These are phyloP conservation scores for Iberis pinnata DNA, from an alignment of 345 rosid species.

Conservation along the genomic window DNA sequence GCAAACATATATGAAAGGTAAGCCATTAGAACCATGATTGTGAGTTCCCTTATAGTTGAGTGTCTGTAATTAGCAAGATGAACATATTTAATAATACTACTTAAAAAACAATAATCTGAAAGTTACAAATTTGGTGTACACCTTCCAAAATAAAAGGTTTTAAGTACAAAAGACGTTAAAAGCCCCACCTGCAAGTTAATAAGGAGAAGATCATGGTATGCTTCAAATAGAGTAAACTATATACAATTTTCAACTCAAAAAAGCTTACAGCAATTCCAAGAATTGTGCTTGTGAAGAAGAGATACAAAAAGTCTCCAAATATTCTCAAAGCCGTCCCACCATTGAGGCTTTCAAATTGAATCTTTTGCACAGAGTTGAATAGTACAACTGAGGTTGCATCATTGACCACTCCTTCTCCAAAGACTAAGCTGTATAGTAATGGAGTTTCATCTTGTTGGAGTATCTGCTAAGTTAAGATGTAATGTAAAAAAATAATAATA, in stretches of 20 bases:
- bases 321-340: conserved; percentile 37
- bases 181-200: conserved; percentile 58
- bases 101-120: background rate
- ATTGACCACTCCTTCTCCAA: conserved; percentile 93
- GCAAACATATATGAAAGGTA: conserved; percentile 82
- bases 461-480: conserved; percentile 36
- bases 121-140: conserved; percentile 10
- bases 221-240: conserved; percentile 1
- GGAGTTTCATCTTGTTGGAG: conserved; percentile 92
- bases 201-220: conserved; percentile 3
- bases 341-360: conserved; percentile 46
- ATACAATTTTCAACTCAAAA: background rate
- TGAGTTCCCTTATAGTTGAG: conserved; percentile 67
- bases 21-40: conserved; percentile 76
- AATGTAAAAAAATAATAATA: background rate
- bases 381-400: conserved; percentile 87
- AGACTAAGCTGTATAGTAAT: conserved; percentile 73
- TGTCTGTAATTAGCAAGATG: conserved; percentile 37
- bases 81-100: background rate
- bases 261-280: conserved; percentile 62
- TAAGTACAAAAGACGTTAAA: conserved; percentile 56
- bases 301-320: conserved; percentile 58
- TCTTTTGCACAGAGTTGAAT: conserved; percentile 75
- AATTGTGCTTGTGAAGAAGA: conserved; percentile 69
- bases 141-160: conserved; percentile 64